Percentiles rank a stretch among this genome's conserved stretches.
These are phyloP conservation scores for Cercospora sp. DNA, from an alignment of 2,329 filamentous ascomycete species.

Conservation along the genomic window DNA sequence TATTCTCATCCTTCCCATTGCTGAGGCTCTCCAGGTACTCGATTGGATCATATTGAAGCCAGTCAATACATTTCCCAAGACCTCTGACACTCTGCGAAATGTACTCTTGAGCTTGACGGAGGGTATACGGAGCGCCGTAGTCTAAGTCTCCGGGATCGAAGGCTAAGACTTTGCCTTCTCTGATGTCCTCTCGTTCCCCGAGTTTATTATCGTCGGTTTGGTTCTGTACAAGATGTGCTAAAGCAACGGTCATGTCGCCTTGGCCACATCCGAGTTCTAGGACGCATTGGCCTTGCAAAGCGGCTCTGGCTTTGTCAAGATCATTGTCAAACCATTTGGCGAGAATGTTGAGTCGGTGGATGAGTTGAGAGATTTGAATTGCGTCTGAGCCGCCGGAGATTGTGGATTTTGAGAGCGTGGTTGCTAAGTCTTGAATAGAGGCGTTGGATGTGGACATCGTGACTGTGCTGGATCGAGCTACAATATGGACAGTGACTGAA, in stretches of 20 bases:
- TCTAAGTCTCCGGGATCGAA: conserved; percentile 17
- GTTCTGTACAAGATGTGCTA: conserved; percentile 47
- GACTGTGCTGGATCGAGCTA: too few species aligned
- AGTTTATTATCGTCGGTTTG: neutral
- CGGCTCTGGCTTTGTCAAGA: neutral
- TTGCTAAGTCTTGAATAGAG: neutral
- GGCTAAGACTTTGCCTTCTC: neutral
- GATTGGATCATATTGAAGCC: conserved; percentile 14
- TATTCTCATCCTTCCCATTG: neutral
- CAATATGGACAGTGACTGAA: too few species aligned
- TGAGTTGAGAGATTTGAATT: neutral
- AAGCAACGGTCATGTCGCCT: conserved; percentile 57
- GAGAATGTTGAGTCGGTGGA: neutral
- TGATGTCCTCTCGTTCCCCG: too few species aligned
- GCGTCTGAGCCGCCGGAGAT: neutral
- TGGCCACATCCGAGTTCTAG: conserved; percentile 63
- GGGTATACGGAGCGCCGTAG: conserved; percentile 17
- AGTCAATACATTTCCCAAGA: conserved; percentile 6
- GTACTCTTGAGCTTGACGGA: conserved; percentile 10
- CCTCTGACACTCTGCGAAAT: conserved; percentile 2
- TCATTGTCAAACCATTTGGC: neutral
- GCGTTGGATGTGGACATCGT: neutral
- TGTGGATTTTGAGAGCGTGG: neutral
- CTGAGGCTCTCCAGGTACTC: conserved; percentile 3
- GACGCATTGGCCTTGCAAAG: conserved; percentile 32